These are phyloP conservation scores for Penicillium capsulatum DNA, from an alignment of 2,329 filamentous ascomycete genomes.

Conservation along the genomic window DNA sequence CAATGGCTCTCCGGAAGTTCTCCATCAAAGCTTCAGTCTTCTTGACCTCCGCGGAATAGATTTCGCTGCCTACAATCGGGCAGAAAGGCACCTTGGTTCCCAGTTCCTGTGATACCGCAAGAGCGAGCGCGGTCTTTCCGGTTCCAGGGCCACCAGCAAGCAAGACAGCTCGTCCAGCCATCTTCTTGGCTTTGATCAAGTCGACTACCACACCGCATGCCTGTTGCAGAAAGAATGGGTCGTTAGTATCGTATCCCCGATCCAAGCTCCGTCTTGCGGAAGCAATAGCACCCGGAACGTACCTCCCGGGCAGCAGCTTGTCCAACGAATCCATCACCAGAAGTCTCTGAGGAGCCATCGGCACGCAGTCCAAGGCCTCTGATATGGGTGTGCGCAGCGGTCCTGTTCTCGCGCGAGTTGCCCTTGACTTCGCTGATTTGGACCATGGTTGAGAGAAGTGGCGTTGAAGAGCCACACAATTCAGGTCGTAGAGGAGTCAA, in stretches of 20 bases:
- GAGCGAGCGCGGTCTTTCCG: conserved; percentile 91
- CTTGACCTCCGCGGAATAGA: conserved; percentile 97
- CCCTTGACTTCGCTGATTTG: conserved; percentile 93
- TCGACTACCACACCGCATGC: conserved; percentile 95
- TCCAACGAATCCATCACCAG: conserved; percentile 81
- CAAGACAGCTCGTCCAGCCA: conserved; percentile 90
- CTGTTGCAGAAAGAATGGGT: conserved; percentile 43
- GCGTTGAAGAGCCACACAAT: conserved; percentile 26
- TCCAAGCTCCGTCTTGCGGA: neutral
- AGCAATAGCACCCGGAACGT: conserved; percentile 24
- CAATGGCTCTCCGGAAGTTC: conserved; percentile 95
- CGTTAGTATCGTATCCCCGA: neutral
- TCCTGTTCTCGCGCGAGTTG: conserved; percentile 91
- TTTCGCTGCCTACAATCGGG: conserved; percentile 94
- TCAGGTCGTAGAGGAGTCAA: conserved; percentile 4
- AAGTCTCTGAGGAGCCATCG: conserved; percentile 79
- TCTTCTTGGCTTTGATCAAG: conserved; percentile 91
- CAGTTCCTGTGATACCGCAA: conserved; percentile 93
- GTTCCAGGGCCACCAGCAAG: conserved; percentile 93
- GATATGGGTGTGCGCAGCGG: conserved; percentile 96
- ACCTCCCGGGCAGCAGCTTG: conserved; percentile 87
- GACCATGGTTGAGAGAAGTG: conserved; percentile 57
- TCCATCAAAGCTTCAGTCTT: conserved; percentile 99
- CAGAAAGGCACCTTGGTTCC: conserved; percentile 98
- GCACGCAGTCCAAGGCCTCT: conserved; percentile 82